Evolutionary conservation across 2,329 filamentous ascomycete species (phyloP).

Genomic region (Thielaviopsis musarum): DNA sequence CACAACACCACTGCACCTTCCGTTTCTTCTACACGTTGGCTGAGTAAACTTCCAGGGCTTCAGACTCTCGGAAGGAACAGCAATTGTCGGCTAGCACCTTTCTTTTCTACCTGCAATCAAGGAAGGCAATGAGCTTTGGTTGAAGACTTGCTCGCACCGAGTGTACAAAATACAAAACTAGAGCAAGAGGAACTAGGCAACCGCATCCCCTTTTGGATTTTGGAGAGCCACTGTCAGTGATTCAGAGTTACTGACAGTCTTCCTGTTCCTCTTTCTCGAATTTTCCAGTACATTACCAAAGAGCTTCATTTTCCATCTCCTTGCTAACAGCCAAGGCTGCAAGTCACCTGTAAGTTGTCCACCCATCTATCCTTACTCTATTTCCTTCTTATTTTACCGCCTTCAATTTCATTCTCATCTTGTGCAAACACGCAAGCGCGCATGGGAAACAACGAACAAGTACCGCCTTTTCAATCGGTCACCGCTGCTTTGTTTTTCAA

Average conservation of each 20-base stretch:
- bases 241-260: constrained; percentile 12
- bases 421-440: no score
- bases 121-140: constrained; percentile 10
- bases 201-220: constrained; percentile 5
- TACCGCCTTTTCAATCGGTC: no score
- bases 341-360: not conserved
- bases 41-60: no score
- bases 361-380: not conserved
- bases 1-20: not conserved
- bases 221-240: constrained; percentile 12
- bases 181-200: constrained; percentile 7
- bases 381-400: not conserved
- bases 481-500: not conserved
- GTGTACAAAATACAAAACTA: constrained; percentile 10
- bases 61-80: not conserved
- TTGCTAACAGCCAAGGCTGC: not conserved
- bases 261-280: constrained; percentile 10
- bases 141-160: constrained; percentile 3
- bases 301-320: not conserved
- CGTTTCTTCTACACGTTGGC: not conserved
- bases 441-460: no score
- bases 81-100: not conserved
- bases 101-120: not conserved
- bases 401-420: no score
- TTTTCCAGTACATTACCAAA: constrained; percentile 8